Conservation (phyloP, 2,329 filamentous ascomycete species). For the Colletotrichum abscissum region DNA sequence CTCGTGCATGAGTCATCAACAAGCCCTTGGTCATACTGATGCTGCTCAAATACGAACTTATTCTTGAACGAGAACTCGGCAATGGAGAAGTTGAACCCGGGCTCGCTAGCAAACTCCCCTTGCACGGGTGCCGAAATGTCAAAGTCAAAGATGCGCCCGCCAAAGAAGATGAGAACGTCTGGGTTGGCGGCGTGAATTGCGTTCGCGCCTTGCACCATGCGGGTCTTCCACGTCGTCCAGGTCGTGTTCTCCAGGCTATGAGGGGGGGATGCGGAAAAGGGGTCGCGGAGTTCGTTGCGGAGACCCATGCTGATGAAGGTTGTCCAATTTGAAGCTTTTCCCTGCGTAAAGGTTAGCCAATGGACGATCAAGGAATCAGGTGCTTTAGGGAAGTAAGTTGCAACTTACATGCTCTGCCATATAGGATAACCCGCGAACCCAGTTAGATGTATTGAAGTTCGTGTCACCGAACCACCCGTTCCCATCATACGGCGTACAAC, state of each 20-base stretch:
- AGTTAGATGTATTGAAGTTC: conserved; percentile 63
- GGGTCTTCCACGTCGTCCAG: conserved; percentile 59
- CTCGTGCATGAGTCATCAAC: conserved; percentile 1
- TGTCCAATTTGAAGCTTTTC: conserved; percentile 48
- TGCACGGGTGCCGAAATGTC: conserved; percentile 45
- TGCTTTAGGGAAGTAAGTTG: background rate
- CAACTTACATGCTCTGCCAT: conserved; percentile 51
- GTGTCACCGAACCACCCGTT: conserved; percentile 64
- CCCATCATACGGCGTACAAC: conserved; percentile 55
- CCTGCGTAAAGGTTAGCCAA: conserved; percentile 34
- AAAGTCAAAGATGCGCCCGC: conserved; percentile 42
- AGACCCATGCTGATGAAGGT: conserved; percentile 54
- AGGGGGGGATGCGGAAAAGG: conserved; percentile 58
- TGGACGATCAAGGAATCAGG: no score
- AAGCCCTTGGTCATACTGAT: conserved; percentile 46
- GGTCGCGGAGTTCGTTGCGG: conserved; percentile 52
- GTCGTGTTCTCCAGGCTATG: conserved; percentile 54
- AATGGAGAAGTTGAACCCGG: conserved; percentile 42
- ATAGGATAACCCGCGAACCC: conserved; percentile 62
- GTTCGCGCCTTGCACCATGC: conserved; percentile 53
- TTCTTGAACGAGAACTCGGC: conserved; percentile 49
- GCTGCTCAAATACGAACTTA: conserved; percentile 57
- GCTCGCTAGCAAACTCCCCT: conserved; percentile 12
- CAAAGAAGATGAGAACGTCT: conserved; percentile 58
- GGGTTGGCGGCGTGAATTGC: conserved; percentile 57